A percentile compares a stretch with the other conserved stretches of the same genome.
phyloP scores from a whole-genome alignment of 768 basidiomycete species.

The Naganishia antarctica region DNA sequence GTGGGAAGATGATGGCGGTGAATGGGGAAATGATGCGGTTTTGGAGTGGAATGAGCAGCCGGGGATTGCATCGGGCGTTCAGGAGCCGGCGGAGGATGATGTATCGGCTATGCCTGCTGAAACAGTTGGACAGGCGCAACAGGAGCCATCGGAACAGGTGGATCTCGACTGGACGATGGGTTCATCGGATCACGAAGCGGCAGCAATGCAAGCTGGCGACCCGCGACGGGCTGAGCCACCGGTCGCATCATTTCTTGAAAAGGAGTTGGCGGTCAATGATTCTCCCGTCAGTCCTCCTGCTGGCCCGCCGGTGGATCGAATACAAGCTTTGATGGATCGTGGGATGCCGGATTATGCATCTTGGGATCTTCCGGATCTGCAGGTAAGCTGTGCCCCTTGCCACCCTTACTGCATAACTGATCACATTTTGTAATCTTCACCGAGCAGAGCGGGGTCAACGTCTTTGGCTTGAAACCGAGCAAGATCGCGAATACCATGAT shows the following conservation, averaged over 20 bases:
- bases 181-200: not conserved
- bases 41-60: not conserved
- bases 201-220: not conserved
- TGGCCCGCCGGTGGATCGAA: not conserved
- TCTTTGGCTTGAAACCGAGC: slow-evolving; percentile 26
- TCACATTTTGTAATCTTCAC: not conserved
- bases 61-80: not conserved
- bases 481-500: slow-evolving; percentile 27
- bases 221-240: not conserved
- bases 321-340: slow-evolving; percentile 2
- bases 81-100: no score
- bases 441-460: slow-evolving; percentile 5
- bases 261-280: not conserved
- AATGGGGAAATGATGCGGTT: slow-evolving; percentile 5
- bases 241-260: not conserved
- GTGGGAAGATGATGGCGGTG: slow-evolving; percentile 1
- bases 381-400: slow-evolving; percentile 6
- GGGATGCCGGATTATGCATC: slow-evolving; percentile 25
- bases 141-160: not conserved
- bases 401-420: not conserved
- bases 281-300: not conserved
- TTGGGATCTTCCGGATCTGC: slow-evolving; percentile 15
- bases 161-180: not conserved
- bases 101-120: no score
- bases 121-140: not conserved